A percentile compares a stretch with the other conserved stretches of the same genome.
phyloP scores from a whole-genome alignment of 805 yeast species.

The Cyberlindnera maritima region DNA sequence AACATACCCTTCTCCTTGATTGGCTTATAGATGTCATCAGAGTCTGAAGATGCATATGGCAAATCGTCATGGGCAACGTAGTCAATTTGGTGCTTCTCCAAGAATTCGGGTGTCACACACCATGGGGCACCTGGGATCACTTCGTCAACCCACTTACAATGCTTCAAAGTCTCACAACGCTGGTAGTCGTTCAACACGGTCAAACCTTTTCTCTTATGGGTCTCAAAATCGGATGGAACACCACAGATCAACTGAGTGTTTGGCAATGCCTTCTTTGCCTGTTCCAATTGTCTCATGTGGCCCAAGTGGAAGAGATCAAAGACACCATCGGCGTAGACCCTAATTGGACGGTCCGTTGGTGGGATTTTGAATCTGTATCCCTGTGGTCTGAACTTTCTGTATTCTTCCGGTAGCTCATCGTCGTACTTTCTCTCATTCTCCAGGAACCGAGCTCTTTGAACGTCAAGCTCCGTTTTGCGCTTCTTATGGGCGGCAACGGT shows the following conservation, averaged over 20 bases:
- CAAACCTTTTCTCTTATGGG: constrained; percentile 89
- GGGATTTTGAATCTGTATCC: constrained; percentile 82
- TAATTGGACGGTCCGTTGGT: constrained; percentile 77
- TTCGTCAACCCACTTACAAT: constrained; percentile 98
- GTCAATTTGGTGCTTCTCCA: constrained; percentile 78
- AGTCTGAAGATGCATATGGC: constrained; percentile 87
- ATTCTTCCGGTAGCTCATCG: constrained; percentile 61
- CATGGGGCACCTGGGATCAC: constrained; percentile 95
- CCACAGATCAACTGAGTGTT: constrained; percentile 88
- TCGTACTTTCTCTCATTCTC: constrained; percentile 60
- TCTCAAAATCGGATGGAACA: constrained; percentile 83
- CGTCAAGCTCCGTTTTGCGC: constrained; percentile 26
- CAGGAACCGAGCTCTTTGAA: constrained; percentile 26
- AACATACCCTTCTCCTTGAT: constrained; percentile 90
- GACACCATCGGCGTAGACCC: constrained; percentile 98
- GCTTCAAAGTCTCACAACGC: constrained; percentile 85
- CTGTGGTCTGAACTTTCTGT: constrained; percentile 72
- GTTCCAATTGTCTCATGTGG: constrained; percentile 97
- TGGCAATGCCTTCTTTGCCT: constrained; percentile 88
- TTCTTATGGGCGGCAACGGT: constrained; percentile 16
- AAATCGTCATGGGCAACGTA: constrained; percentile 97
- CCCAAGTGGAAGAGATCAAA: constrained; percentile 96
- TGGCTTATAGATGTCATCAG: constrained; percentile 90
- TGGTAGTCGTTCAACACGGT: constrained; percentile 89
- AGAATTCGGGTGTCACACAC: constrained; percentile 83